Conservation (phyloP, 2,329 filamentous ascomycete genomes). For the Claviceps pusilla region DNA sequence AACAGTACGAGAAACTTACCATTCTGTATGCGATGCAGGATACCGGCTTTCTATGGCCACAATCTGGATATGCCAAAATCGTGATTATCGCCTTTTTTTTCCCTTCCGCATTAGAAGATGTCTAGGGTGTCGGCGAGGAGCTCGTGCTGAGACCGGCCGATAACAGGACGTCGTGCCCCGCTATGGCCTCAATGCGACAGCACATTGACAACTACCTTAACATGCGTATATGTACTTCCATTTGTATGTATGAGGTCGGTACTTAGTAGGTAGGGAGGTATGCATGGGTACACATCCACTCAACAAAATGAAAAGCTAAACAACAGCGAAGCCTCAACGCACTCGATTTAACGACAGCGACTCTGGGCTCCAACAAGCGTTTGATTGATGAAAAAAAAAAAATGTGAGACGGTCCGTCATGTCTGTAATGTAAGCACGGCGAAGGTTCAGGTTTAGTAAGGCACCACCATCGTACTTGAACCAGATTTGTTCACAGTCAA, state of each 20-base stretch:
- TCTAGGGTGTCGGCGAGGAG: neutral
- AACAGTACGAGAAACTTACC: neutral
- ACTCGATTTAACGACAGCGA: neutral
- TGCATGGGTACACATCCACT: no score
- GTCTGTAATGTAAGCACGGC: neutral
- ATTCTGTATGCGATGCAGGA: neutral
- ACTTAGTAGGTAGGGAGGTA: neutral
- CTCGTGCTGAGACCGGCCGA: neutral
- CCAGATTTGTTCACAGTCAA: no score
- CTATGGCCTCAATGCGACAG: neutral
- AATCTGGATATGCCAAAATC: neutral
- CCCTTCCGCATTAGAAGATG: neutral
- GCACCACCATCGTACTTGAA: neutral
- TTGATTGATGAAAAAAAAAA: no score
- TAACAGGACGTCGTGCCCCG: neutral
- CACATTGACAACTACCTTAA: neutral
- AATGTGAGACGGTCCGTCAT: neutral
- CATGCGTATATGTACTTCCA: neutral
- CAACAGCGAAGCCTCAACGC: neutral
- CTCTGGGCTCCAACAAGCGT: neutral
- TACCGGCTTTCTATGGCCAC: neutral
- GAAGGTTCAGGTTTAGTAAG: neutral
- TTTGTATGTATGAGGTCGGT: neutral
- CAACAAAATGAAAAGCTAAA: neutral
- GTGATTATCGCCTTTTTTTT: neutral